Evolutionary conservation across 306 rosid genomes (phyloP), one percentile per base, ranked within the genome.

Genomic region (Pachyrhizus erosus): DNA sequence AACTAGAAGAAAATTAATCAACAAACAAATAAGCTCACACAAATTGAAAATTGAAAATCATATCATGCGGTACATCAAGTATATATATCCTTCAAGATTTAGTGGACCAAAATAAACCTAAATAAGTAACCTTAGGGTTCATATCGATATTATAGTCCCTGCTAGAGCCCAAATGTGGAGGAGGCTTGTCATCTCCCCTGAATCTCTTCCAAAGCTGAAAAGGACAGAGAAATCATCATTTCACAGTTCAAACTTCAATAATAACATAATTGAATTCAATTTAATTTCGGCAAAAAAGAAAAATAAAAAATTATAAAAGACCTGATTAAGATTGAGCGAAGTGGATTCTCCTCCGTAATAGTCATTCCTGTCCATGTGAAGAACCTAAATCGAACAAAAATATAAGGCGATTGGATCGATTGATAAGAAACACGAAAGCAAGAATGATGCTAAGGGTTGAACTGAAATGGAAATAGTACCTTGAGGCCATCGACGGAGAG

Each of bases 401-500:
- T 29, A 1, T 27, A 3, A 51, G 1, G 39, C n/a, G n/a, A 82
- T 83, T 70, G 74, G 79, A 83, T 78, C 74, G 67, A 72, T 49
- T 9, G 20, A 21, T 3, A 8, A 23, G 21, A 40, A 46, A 13
- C 0, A 18, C 5, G 2, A n/a, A 8, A 26, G 43, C 0, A 14
- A 65, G 9, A 49, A 7, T 5, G 15, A 18, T 5, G 7, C n/a
- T n/a, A n/a, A n/a, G n/a, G n/a, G n/a, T n/a, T n/a, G n/a, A n/a
- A n/a, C n/a, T n/a, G n/a, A n/a, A 37, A 8, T 29, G 1, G 39
- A 10, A 3, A 42, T 0, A 39, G 21, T 27, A 91, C 99, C 98
- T 96, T 96, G 84, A 96, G 98, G 83, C 99, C 94, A 85, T 96
- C 98, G 23, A 96, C 99, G 75, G 99, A 96, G 88, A 96, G 98